phyloP scores from a whole-genome alignment of 2,329 filamentous ascomycete species.

The Penicillium sp. region DNA sequence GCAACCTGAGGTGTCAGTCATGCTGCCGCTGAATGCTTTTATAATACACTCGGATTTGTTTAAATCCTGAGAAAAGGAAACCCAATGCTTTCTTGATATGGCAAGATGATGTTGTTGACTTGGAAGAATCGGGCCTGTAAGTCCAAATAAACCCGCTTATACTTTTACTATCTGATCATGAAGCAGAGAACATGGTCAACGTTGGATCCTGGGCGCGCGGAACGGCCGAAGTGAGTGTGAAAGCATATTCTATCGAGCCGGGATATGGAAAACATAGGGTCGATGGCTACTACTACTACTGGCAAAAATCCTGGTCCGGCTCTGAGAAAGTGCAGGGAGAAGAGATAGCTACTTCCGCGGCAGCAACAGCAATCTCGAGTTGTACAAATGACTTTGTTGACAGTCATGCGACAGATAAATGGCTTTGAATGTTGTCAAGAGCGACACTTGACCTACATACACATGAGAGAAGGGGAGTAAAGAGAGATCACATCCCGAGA shows the following conservation, averaged over 20 bases:
- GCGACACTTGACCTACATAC: background rate
- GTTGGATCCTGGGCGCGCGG: background rate
- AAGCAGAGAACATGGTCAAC: background rate
- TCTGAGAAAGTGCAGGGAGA: background rate
- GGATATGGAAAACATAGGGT: background rate
- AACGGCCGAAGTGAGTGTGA: background rate
- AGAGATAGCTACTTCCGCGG: background rate
- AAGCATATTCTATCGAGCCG: background rate
- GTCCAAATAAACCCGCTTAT: background rate
- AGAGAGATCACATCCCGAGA: background rate
- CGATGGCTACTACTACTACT: background rate
- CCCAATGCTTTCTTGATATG: background rate
- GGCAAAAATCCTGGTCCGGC: background rate
- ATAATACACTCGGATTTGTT: background rate
- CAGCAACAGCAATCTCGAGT: background rate
- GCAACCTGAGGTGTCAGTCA: conserved; percentile 16
- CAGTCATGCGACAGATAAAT: background rate
- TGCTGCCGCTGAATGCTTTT: conserved; percentile 7
- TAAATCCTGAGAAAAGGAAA: background rate
- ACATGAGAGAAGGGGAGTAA: background rate
- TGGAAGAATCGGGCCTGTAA: background rate
- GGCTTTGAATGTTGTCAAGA: background rate
- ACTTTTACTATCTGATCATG: background rate
- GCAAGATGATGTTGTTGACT: background rate
- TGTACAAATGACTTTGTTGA: background rate